phyloP scores from a whole-genome alignment of 2,329 filamentous ascomycete species.

The Trichoderma simmonsii region DNA sequence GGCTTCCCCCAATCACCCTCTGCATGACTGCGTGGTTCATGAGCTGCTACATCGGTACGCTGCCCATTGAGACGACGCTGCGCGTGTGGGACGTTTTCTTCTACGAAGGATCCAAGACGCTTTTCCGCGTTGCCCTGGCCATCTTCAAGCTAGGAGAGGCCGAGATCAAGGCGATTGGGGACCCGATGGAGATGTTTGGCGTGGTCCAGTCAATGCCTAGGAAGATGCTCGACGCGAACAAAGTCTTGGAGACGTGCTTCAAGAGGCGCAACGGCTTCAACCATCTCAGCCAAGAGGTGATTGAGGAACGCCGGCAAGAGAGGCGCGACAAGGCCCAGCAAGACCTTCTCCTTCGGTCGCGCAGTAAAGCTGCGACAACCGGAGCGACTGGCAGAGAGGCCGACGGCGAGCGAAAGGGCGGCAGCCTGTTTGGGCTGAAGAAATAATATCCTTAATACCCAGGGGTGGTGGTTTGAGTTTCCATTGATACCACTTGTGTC shows the following conservation, averaged over 20 bases:
- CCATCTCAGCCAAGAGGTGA: conserved; percentile 74
- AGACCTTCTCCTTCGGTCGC: conserved; percentile 33
- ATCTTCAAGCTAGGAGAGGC: conserved; percentile 86
- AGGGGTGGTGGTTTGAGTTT: not conserved
- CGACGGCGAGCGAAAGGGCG: conserved; percentile 32
- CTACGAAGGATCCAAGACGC: conserved; percentile 89
- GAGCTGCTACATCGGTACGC: conserved; percentile 89
- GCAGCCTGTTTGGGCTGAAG: conserved; percentile 45
- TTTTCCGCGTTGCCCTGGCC: conserved; percentile 86
- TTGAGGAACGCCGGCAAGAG: conserved; percentile 72
- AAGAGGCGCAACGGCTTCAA: conserved; percentile 76
- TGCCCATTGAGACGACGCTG: conserved; percentile 87
- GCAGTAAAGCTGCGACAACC: conserved; percentile 27
- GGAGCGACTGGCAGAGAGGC: conserved; percentile 18
- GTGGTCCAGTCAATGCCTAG: conserved; percentile 86
- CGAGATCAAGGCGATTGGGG: conserved; percentile 73
- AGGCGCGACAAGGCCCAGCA: conserved; percentile 55
- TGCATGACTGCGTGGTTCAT: conserved; percentile 98
- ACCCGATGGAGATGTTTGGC: conserved; percentile 95
- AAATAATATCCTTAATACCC: conserved; percentile 13
- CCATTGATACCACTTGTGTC: conserved; percentile 16
- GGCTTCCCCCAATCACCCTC: conserved; percentile 83
- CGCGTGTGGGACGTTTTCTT: conserved; percentile 96
- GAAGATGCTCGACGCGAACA: conserved; percentile 75
- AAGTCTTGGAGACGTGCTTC: conserved; percentile 78